Evolutionary conservation across 305 asterid species (phyloP), one percentile per base, ranked within the genome.

Genomic region (Fraxinus greggii): DNA sequence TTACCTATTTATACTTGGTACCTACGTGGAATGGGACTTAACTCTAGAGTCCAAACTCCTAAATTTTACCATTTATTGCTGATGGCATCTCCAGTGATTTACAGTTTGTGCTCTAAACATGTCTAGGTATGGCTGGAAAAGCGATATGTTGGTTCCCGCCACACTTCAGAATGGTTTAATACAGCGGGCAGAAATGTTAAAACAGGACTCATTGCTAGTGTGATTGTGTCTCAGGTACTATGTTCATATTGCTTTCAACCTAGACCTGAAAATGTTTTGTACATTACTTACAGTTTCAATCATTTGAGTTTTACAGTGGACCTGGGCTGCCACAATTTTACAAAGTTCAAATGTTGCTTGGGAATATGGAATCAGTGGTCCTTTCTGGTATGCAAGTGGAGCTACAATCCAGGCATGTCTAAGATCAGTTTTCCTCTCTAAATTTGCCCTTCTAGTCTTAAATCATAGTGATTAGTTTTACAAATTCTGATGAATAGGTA

Each of bases 311-410:
- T 28, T 86, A 87, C 85, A 95, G 98, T 95, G 98, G 98, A 95
- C 98, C 63, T 95, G 98, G 98, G 98, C 98, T 75, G 98, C 98
- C 6, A 95, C 98, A 15, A 95, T 95, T 84, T 88, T 95, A 78
- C 98, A 93, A 82, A 95, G 98, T 82, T 95, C 98, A 8, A 95
- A 95, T n/a, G 98, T 95, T 4, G 98, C 98, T 4, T 95, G 98
- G 98, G 87, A 92, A 79, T 93, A 93, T 84, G 98, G 98, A 79
- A 87, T 95, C 75, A 95, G 98, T 69, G 98, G 98, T 17, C 98
- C 98, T 61, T 95, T 93, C 86, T 95, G 98, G 98, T 93, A 95
- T 76, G 98, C 98, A 75, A 95, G 97, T 79, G 98, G 98, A 0
- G 97, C 98, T 83, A 93, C 98, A 51, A 93, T 95, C 75, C 98